Evolutionary conservation across 257 asterid species (phyloP).

Genomic region (Coffea canephora): DNA sequence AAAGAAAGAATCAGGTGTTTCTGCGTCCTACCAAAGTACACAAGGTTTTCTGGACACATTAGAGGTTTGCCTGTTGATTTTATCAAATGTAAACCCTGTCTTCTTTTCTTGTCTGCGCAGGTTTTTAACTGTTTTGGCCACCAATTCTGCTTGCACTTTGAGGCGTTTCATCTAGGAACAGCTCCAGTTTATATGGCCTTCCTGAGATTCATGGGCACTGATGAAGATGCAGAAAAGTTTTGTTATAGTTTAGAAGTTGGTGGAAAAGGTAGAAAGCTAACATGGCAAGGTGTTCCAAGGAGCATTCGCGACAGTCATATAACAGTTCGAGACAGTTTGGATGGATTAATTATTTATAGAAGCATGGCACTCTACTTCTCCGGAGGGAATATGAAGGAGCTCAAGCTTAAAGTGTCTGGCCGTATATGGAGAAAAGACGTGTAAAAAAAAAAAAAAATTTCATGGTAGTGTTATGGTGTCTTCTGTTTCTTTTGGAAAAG

Average conservation of each 20-base stretch:
- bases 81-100: no score
- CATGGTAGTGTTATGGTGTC: background rate
- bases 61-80: background rate
- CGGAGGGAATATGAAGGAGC: slow-evolving; percentile 33
- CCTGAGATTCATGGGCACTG: slow-evolving; percentile 41
- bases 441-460: background rate
- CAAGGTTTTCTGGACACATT: background rate
- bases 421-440: slow-evolving; percentile 30
- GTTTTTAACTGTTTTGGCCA: slow-evolving; percentile 44
- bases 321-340: slow-evolving; percentile 35
- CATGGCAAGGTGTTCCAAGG: slow-evolving; percentile 42
- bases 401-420: slow-evolving; percentile 34
- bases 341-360: slow-evolving; percentile 37
- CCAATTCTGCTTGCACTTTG: slow-evolving; percentile 38
- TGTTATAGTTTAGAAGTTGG: slow-evolving; percentile 40
- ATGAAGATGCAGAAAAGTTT: slow-evolving; percentile 33
- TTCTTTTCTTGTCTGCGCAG: slow-evolving; percentile 20
- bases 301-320: slow-evolving; percentile 39
- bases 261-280: slow-evolving; percentile 34
- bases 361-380: slow-evolving; percentile 35
- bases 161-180: slow-evolving; percentile 35
- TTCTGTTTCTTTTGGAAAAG: background rate
- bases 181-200: slow-evolving; percentile 43
- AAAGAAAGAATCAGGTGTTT: background rate
- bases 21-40: background rate